These are phyloP conservation scores for Tuber melanosporum DNA, from an alignment of 495 filamentous ascomycete genomes.

Conservation along the genomic window DNA sequence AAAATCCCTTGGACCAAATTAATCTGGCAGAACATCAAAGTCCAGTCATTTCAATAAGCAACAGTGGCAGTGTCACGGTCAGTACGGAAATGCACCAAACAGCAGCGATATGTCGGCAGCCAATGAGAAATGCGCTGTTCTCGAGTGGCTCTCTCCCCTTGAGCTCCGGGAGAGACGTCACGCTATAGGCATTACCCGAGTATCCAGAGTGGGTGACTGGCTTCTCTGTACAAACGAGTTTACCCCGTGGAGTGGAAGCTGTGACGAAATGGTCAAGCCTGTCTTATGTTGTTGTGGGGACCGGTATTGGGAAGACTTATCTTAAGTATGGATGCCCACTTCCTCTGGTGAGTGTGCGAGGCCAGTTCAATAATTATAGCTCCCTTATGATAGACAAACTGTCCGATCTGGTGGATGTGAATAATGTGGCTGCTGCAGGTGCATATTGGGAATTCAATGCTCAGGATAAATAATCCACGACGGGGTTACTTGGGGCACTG, in stretches of 20 bases:
- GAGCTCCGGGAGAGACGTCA: not conserved
- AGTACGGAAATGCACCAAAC: not conserved
- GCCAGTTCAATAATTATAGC: not conserved
- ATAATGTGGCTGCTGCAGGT: not conserved
- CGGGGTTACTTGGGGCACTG: not conserved
- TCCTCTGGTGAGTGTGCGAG: not conserved
- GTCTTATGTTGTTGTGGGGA: not conserved
- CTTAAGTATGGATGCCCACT: not conserved
- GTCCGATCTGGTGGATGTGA: not conserved
- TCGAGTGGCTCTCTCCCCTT: not conserved
- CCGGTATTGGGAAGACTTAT: not conserved
- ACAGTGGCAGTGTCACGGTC: not conserved
- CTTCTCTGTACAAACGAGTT: not conserved
- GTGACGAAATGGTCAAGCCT: not conserved
- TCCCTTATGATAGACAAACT: not conserved
- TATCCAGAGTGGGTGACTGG: not conserved
- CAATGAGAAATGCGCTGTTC: not conserved
- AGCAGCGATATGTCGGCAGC: not conserved
- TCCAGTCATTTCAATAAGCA: not conserved
- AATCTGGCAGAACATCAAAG: not conserved
- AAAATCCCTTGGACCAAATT: not conserved
- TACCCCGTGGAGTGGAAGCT: not conserved
- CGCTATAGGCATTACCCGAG: not conserved
- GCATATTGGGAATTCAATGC: not conserved
- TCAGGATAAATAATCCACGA: not conserved